Evolutionary conservation across 768 basidiomycete species (phyloP).

Genomic region (Leccinellum albellum): DNA sequence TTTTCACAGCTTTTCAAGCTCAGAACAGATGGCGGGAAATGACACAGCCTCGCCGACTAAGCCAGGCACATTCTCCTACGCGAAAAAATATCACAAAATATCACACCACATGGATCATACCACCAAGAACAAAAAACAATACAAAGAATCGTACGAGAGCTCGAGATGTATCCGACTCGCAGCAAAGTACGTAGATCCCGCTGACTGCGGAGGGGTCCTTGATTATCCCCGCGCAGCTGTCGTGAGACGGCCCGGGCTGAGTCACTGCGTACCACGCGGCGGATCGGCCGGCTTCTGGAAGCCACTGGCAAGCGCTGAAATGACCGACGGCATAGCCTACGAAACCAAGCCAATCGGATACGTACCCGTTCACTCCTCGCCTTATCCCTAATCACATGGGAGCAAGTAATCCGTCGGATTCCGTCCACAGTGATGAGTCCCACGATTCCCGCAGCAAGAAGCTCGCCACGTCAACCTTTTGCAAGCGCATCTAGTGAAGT

Average conservation of each 20-base stretch:
- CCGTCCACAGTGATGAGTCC: too few species aligned
- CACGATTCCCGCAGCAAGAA: not conserved
- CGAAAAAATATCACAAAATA: not conserved
- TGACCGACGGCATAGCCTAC: constrained; percentile 12
- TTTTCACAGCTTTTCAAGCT: constrained; percentile 36
- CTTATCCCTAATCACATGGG: not conserved
- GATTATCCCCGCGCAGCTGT: constrained; percentile 1
- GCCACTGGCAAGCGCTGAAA: not conserved
- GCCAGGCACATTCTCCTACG: constrained; percentile 1
- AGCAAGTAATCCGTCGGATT: too few species aligned
- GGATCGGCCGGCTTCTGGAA: not conserved
- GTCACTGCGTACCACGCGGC: not conserved
- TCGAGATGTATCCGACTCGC: not conserved
- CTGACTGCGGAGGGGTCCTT: constrained; percentile 14
- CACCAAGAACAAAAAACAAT: not conserved
- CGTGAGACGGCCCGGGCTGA: constrained; percentile 6
- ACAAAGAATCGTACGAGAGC: not conserved
- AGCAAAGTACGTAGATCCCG: constrained; percentile 6
- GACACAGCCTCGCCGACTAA: constrained; percentile 17
- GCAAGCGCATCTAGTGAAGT: too few species aligned
- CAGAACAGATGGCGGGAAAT: constrained; percentile 29
- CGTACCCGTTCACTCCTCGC: not conserved
- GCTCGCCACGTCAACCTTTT: not conserved
- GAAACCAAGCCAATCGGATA: constrained; percentile 9
- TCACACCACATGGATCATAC: not conserved